Conservation (phyloP, 2,329 filamentous ascomycete species). For the Colletotrichum navitas region DNA sequence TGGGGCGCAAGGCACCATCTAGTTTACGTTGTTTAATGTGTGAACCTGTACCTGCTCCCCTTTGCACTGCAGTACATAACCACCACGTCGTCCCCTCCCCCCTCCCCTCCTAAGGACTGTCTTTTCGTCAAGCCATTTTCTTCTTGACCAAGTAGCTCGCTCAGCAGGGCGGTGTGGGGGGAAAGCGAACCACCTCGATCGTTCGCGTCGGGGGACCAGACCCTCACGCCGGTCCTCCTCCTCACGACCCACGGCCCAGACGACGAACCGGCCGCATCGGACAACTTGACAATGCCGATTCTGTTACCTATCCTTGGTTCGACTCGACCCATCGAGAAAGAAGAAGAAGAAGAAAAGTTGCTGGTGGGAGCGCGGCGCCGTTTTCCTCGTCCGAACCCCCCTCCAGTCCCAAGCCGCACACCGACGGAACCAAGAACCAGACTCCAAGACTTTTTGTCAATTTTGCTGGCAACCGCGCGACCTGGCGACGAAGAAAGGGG, state of each 20-base stretch:
- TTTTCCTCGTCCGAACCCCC: constrained; percentile 19
- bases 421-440: constrained; percentile 7
- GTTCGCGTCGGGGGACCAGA: constrained; percentile 1
- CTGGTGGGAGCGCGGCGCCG: not conserved
- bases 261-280: not conserved
- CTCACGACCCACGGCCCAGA: constrained; percentile 13
- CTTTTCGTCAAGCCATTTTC: not conserved
- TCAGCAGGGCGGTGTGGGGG: not conserved
- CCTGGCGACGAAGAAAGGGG: not conserved
- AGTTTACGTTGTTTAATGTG: not conserved
- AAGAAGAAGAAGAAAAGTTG: not conserved
- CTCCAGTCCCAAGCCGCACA: not conserved
- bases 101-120: not conserved
- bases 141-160: not conserved
- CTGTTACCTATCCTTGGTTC: not conserved
- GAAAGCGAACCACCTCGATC: not conserved
- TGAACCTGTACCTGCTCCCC: constrained; percentile 21
- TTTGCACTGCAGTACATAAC: constrained; percentile 29
- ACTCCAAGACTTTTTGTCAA: not conserved
- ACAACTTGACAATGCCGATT: not conserved
- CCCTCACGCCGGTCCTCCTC: not conserved
- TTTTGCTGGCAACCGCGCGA: not conserved
- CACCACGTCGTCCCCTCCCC: constrained; percentile 19
- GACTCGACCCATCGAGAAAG: not conserved
- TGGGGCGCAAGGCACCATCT: not conserved